Evolutionary conservation across 2,329 filamentous ascomycete genomes (phyloP).

Genomic region (Penicillium paneum): DNA sequence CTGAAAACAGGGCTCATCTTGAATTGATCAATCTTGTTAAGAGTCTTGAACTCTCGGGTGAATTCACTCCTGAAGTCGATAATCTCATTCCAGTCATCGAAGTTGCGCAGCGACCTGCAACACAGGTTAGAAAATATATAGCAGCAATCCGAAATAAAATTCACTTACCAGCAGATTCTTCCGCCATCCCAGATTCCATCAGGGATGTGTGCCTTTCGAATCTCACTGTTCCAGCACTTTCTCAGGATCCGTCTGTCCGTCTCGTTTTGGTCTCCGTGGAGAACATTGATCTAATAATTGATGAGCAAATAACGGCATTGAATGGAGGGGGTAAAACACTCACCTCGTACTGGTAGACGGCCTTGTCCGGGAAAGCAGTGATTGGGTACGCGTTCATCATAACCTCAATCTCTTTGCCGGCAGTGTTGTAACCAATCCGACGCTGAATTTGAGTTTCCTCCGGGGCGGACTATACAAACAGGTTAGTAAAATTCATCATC

Average conservation of each 20-base stretch:
- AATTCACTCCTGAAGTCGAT: slow-evolving; percentile 72
- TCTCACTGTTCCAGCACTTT: slow-evolving; percentile 70
- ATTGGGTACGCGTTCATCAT: slow-evolving; percentile 76
- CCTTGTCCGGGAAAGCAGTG: slow-evolving; percentile 54
- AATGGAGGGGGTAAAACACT: slow-evolving; percentile 37
- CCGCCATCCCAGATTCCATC: slow-evolving; percentile 71
- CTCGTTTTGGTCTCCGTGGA: slow-evolving; percentile 61
- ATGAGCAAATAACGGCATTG: slow-evolving; percentile 9
- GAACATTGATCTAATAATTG: slow-evolving; percentile 59
- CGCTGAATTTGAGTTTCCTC: not conserved
- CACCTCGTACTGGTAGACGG: slow-evolving; percentile 83
- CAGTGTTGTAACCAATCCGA: slow-evolving; percentile 49
- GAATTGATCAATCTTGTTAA: slow-evolving; percentile 36
- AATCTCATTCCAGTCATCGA: slow-evolving; percentile 48
- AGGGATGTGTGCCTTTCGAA: slow-evolving; percentile 26
- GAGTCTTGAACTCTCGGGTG: slow-evolving; percentile 40
- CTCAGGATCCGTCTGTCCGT: slow-evolving; percentile 57
- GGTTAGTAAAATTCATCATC: not conserved
- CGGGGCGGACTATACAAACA: not conserved
- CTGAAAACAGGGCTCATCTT: slow-evolving; percentile 44
- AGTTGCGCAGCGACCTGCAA: slow-evolving; percentile 37
- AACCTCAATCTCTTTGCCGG: slow-evolving; percentile 55
- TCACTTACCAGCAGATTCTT: slow-evolving; percentile 74
- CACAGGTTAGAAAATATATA: slow-evolving; percentile 23
- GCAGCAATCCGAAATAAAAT: slow-evolving; percentile 31